Base-by-base conservation (phyloP, 345 rosid species). In the Dipteronia dyeriana region DNA sequence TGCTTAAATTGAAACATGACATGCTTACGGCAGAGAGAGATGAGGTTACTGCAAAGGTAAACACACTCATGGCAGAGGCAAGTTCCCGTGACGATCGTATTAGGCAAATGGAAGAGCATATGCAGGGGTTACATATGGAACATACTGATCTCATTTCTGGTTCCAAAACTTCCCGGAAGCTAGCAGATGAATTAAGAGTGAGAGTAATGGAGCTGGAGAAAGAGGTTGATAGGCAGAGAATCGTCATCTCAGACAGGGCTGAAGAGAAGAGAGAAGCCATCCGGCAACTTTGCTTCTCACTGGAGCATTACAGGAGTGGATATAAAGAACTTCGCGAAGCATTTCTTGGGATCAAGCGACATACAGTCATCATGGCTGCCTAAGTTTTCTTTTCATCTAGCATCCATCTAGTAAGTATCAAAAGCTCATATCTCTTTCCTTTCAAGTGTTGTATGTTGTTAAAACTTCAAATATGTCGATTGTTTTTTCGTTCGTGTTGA, bases 191-290 rank as follows among this genome's bases (percentile, higher is more conserved):
- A 47, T 70, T 88, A 17, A 89, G 71, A 73, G 63, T 13, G 26
- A 86, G 80, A 70, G 85, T 82, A 12, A 69, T 81, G 67, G 87
- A 86, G 26, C 82, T 93, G 34, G 90, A 88, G 84, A 81, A 76
- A 43, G 91, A 88, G 81, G 89, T 83, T 70, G 89, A 88, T 63
- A 22, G 79, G 67, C 93, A 85, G 80, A 88, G 81, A 51, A 73
- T 56, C 29, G 81, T 64, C 79, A 79, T 94, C 56, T 66, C 75
- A 70, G 90, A 84, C 20, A 87, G 82, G 57, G 91, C 94, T 9
- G 97, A 94, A 82, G 90, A 88, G 87, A 92, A 94, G 80, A 81
- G 92, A 75, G 97, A 91, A 79, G 98, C 89, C n/a, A 94, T 94
- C 62, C 77, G 97, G 71, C 98, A 92, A 76, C 97, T 95, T 74